Evolutionary conservation across 768 basidiomycete genomes (phyloP).

Genomic region (Suillus subaureus): DNA sequence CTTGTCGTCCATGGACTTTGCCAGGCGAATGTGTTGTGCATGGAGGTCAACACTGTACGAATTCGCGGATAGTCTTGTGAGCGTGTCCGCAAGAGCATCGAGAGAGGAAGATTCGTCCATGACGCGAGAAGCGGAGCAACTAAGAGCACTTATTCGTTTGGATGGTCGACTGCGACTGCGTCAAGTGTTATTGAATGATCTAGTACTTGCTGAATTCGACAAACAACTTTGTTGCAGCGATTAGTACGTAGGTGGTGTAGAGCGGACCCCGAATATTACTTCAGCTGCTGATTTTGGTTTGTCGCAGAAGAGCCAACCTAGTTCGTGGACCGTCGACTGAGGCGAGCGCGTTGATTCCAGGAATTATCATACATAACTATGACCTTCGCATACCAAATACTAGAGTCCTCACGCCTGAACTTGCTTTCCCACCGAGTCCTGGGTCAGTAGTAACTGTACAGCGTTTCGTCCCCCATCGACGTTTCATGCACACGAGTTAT

Average conservation of each 20-base stretch:
- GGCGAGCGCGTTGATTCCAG: too few species aligned
- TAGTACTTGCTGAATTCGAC: background rate
- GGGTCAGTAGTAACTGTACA: too few species aligned
- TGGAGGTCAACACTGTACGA: constrained; percentile 69
- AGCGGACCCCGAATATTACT: constrained; percentile 1
- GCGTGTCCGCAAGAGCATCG: constrained; percentile 61
- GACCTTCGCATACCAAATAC: too few species aligned
- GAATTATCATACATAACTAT: too few species aligned
- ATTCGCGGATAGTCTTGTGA: constrained; percentile 58
- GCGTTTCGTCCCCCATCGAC: too few species aligned
- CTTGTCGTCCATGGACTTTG: constrained; percentile 55
- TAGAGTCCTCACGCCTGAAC: too few species aligned
- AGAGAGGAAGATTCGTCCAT: constrained; percentile 66
- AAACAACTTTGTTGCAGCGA: background rate
- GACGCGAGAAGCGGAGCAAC: background rate
- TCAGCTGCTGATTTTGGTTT: too few species aligned
- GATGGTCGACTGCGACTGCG: background rate
- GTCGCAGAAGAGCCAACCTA: too few species aligned
- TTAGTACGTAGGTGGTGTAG: background rate
- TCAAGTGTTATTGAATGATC: background rate
- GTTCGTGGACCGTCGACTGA: too few species aligned
- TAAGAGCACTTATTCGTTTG: background rate
- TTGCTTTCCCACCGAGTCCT: too few species aligned
- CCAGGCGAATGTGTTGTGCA: constrained; percentile 65
- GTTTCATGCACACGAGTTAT: too few species aligned